A percentile compares a stretch with the other conserved stretches of the same genome.
These are phyloP conservation scores for Camelina laxa DNA, from an alignment of 345 rosid species.

Conservation along the genomic window DNA sequence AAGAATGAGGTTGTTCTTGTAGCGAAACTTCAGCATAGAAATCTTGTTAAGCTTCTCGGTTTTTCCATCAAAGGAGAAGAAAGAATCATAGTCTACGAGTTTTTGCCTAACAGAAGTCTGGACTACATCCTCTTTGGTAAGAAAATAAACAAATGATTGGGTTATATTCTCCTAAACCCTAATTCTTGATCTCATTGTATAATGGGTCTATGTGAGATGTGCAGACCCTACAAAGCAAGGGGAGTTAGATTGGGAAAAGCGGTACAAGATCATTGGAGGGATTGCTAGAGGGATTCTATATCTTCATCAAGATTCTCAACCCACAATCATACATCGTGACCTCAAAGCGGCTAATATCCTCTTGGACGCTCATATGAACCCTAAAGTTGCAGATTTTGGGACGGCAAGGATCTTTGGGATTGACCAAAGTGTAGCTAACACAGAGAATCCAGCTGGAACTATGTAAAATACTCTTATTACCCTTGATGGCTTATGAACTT, in stretches of 20 bases:
- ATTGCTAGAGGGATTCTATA: not conserved
- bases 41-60: slow-evolving; percentile 3
- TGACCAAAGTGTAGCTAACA: slow-evolving; percentile 5
- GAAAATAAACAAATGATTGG: not conserved
- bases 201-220: not conserved
- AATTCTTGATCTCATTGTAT: not conserved
- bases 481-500: not conserved
- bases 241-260: not conserved
- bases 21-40: slow-evolving; percentile 3
- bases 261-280: not conserved
- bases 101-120: not conserved
- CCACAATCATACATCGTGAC: not conserved
- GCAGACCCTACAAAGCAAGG: not conserved
- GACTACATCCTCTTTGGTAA: not conserved
- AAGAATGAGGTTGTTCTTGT: not conserved
- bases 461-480: not conserved
- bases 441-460: slow-evolving; percentile 6
- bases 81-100: not conserved
- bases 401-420: not conserved
- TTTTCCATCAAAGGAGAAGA: not conserved
- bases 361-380: not conserved
- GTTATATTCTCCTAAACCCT: not conserved
- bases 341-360: not conserved
- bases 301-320: not conserved
- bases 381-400: not conserved